Evolutionary conservation across 192 early-diverging fungal species (phyloP), one percentile per base, ranked within the genome.

Genomic region (Chytriomyces confervae): DNA sequence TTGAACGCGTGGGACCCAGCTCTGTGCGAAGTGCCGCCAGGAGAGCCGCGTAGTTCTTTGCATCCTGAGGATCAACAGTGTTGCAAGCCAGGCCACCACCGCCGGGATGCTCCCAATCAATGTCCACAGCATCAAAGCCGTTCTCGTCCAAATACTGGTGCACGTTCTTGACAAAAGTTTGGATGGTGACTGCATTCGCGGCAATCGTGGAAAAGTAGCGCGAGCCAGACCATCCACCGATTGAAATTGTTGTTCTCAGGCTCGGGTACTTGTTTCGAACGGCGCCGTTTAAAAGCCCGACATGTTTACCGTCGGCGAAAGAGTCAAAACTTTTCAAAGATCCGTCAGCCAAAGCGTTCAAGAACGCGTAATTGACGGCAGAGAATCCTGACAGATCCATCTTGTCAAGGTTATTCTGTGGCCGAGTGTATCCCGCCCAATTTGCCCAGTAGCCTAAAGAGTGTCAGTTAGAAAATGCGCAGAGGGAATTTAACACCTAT

Each of bases 321-420:
- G 48, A 11, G 43, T 72, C 70, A 29, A 72, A 72, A 29, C 50
- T 23, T 10, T 18, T 36, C 7, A 72, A 24, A 18, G 20, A 11
- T 1, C 60, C 53, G 46, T 74, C 62, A 16, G 60, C n/a, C 13
- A 74, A 45, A 2, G 62, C 44, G n/a, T 74, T 74, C 61, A 74
- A 74, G 27, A 74, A 74, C 10, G 72, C 72, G 72, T 74, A 74
- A 27, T 74, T 74, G 36, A 74, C 48, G 20, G 62, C 72, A 64
- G 20, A 46, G 44, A 74, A 61, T 9, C 72, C 72, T 8, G 72
- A 47, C 60, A 74, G 48, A 50, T 74, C 72, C n/a, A 74, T 13
- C 36, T 48, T 46, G 29, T 36, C 48, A 24, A 64, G 16, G 45
- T 45, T 64, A 44, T 74, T 74, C 27, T 74, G 72, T 44, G 61